Evolutionary conservation across 495 filamentous ascomycete species (phyloP), one percentile per base, ranked within the genome.

Genomic region (Aspergillus hancockii): DNA sequence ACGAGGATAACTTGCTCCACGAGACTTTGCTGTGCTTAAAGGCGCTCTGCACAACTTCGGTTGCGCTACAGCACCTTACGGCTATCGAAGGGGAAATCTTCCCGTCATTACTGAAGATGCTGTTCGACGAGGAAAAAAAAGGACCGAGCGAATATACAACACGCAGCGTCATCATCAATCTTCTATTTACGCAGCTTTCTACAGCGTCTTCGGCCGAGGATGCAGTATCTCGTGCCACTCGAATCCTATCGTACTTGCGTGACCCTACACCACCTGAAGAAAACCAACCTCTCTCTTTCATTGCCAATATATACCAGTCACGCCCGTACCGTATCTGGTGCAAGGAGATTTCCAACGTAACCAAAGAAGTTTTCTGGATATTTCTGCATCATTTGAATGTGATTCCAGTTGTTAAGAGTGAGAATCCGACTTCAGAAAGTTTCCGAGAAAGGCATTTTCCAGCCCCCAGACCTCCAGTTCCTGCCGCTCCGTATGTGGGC

Each of bases 361-460:
- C 91, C 34, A 98, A 98, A 72, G 94, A 98, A 71, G 94, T 98
- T 28, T 98, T 98, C 71, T 98, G 94, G 94, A 98, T 98, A 67
- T 98, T 98, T 75, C 80, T 97, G 55, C 94, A 98, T 69, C 87
- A 93, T 57, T 76, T 93, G 50, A 98, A 98, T 63, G 87, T 97
- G 58, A 83, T 98, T 52, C 84, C 90, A 4, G 67, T 75, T 40
- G 66, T 70, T 49, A 65, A 71, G 43, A 61, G 69, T 50, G 71
- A 75, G 14, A 64, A 70, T 18, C 32, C 68, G 12, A 62, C 68
- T 50, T 67, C 63, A 9, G 64, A 68, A 23, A 67, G 49, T 4
- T 76, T 61, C 58, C 66, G 64, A 43, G 73, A 83, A 51, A 81
- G 83, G 12, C 87, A 97, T 71, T 98, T 97, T 72, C 94, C 94